Percentiles rank a stretch among this genome's conserved stretches.
Evolutionary conservation across 208 protist species (phyloP).

Genomic region (Endotrypanum monterogeii): DNA sequence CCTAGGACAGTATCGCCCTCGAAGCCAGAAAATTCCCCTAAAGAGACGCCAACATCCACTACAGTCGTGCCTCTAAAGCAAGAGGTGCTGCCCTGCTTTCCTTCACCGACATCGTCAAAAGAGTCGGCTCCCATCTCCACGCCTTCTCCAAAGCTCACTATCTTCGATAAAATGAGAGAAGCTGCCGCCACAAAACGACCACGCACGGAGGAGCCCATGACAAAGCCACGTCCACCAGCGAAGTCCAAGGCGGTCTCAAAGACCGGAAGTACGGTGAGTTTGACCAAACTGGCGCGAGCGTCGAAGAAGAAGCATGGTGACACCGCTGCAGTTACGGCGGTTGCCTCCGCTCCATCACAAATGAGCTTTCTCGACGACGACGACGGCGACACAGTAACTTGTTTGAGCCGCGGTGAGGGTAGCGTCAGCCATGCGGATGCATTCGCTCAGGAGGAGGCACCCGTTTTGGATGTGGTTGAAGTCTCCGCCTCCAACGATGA

Average conservation of each 20-base stretch:
- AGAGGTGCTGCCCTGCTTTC: not conserved
- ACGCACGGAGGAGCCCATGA: not conserved
- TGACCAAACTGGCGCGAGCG: conserved; percentile 73
- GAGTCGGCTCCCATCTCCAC: not conserved
- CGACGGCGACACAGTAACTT: conserved; percentile 16
- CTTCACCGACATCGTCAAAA: not conserved
- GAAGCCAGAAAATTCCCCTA: not conserved
- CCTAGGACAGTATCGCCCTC: not conserved
- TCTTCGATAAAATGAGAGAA: conserved; percentile 45
- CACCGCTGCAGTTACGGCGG: not conserved
- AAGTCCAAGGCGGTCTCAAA: conserved; percentile 33
- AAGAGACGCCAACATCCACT: not conserved
- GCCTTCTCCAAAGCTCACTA: conserved; percentile 19
- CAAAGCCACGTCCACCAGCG: not conserved
- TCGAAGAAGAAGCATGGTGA: conserved; percentile 36
- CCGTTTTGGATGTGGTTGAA: conserved; percentile 44
- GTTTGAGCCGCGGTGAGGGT: conserved; percentile 15
- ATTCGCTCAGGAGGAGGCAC: conserved; percentile 11
- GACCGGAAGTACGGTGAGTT: conserved; percentile 43
- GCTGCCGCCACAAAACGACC: conserved; percentile 27
- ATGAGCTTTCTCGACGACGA: conserved; percentile 38
- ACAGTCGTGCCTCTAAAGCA: not conserved
- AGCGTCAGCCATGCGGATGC: conserved; percentile 8
- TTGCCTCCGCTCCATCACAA: not conserved
- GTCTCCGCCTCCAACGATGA: conserved; percentile 67